A percentile compares a stretch with the other conserved stretches of the same genome.
phyloP scores from a whole-genome alignment of 2,329 filamentous ascomycete species.

The Apiospora phragmitis region DNA sequence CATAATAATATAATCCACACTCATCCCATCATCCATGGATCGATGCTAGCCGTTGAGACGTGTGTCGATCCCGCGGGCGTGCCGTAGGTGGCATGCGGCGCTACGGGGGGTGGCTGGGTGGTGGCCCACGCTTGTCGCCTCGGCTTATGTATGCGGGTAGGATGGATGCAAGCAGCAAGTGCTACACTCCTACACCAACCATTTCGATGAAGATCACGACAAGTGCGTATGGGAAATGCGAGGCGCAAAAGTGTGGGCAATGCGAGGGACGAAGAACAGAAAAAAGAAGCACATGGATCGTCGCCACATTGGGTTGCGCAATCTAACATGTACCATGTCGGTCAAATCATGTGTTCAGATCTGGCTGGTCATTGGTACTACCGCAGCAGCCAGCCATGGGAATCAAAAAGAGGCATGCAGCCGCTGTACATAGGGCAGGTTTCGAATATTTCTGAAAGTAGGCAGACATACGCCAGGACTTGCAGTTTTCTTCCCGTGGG shows the following conservation, averaged over 20 bases:
- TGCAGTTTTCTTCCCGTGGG: neutral
- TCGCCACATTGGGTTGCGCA: neutral
- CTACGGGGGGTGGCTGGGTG: neutral
- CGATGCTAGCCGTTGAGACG: conserved; percentile 3
- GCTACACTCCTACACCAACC: neutral
- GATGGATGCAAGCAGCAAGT: neutral
- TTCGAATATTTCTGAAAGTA: neutral
- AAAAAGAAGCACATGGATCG: neutral
- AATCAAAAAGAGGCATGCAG: neutral
- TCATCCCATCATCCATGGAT: conserved; percentile 1
- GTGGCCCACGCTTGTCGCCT: neutral
- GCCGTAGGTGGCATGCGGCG: conserved; percentile 4
- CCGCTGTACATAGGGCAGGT: neutral
- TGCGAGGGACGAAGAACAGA: neutral
- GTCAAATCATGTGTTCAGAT: conserved; percentile 1
- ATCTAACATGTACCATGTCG: neutral
- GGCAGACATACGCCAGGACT: neutral
- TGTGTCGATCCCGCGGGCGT: neutral
- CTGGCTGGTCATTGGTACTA: neutral
- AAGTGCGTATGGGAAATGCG: neutral
- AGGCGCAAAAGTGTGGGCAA: conserved; percentile 1
- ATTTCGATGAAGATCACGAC: neutral
- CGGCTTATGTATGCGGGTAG: neutral
- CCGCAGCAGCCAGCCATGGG: neutral
- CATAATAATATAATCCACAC: conserved; percentile 3